Conservation (phyloP, 768 basidiomycete genomes). For the Sporobolomyces pararoseus region DNA sequence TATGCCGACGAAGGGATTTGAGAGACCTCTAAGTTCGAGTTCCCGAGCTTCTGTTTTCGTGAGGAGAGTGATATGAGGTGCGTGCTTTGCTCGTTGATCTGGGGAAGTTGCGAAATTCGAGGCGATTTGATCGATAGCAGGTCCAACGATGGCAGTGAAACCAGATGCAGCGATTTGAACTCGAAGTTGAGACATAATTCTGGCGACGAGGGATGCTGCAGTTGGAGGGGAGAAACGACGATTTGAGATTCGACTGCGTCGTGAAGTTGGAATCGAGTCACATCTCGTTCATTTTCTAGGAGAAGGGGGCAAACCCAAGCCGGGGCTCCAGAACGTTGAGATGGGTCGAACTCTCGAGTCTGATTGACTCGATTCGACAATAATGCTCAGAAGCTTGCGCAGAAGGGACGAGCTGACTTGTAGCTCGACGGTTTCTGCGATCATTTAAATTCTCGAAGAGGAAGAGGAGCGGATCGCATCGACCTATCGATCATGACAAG, state of each 20-base stretch:
- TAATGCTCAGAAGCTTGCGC: no score
- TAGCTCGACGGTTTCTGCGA: no score
- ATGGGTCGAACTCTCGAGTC: no score
- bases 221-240: slow-evolving; percentile 59
- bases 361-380: no score
- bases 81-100: background rate
- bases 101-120: background rate
- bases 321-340: no score
- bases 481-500: no score
- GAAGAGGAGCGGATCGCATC: no score
- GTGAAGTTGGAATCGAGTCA: background rate
- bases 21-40: background rate
- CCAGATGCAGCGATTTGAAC: no score
- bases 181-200: no score
- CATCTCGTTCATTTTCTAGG: background rate
- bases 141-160: slow-evolving; percentile 57
- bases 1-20: background rate
- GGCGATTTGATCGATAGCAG: background rate
- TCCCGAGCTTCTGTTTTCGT: slow-evolving; percentile 28
- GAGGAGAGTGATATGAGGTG: slow-evolving; percentile 31
- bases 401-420: no score
- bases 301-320: background rate
- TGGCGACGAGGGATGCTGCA: slow-evolving; percentile 56
- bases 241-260: slow-evolving; percentile 54
- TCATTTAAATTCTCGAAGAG: no score